Evolutionary conservation across 495 filamentous ascomycete species (phyloP), one percentile per base, ranked within the genome.

Genomic region (Copromyces sp.): DNA sequence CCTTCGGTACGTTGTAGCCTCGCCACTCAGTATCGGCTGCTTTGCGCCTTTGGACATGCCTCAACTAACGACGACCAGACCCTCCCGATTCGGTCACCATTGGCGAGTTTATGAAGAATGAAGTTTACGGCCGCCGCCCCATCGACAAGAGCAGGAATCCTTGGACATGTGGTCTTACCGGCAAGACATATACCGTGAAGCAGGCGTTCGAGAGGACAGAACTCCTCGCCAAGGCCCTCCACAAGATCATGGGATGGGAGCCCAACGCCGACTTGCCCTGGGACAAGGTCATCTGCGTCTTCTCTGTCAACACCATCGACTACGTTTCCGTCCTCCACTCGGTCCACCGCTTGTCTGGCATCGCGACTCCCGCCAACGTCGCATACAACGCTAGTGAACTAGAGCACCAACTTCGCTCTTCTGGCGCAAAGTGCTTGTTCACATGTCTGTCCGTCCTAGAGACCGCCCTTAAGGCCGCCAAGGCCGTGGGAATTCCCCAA

Each of bases 241-340:
- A 89, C 9, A 91, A 93, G 77, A 89, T 92, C 74, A 82, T 95
- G 75, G 89, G 88, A 68, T 97, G 92, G 91, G 75, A 85, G 38
- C 87, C 91, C 9, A 94, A 95, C 74, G 75, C 87, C 72, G 93
- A 93, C 29, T 88, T 87, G 0, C 91, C 94, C 77, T 97, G 92
- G 91, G 94, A 97, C 76, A 97, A 95, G 82, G 89, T 94, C 32
- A 76, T 94, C 68, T 90, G 86, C 12, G 81, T 94, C 12, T 97
- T 93, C 80, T 90, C 89, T 42, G 75, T 94, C 70, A 97, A 97
- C 75, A 93, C 93, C 35, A 89, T 97, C 73, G 94, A 97, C 80
- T 93, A 90, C 65, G 73, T 95, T 68, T 87, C 93, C 12, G 83
- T 94, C 12, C 86, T 87, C 17, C 94, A 92, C 87, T 91, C 93